Evolutionary conservation across 768 basidiomycete genomes (phyloP), one percentile per base, ranked within the genome.

Genomic region (Erythrobasidium yunnanense): DNA sequence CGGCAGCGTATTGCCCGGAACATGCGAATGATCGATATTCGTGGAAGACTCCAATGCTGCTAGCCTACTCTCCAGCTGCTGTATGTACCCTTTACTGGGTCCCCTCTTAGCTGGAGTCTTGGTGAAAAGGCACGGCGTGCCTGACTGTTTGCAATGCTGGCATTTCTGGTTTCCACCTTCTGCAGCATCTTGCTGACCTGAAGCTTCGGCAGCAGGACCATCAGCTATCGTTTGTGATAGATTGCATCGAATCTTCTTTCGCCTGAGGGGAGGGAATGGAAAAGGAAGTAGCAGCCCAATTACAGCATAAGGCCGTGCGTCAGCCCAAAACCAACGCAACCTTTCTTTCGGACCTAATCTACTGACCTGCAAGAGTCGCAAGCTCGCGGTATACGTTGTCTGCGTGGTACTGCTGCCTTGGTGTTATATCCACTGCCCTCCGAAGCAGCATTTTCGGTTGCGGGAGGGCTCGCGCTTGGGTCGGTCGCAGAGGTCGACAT

Each of bases 21-120:
- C 56, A 58, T 6, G 18, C 3, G 38, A n/a, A 25, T 4, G 15
- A 4, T 58, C 56, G 13, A 18, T 22, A 3, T 34, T 13, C 6
- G 52, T 49, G 3, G 60, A 29, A 7, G 60, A 63, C 25, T 63
- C 60, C 15, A 63, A 49, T 1, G 60, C 60, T 7, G 60, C 60
- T 4, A 63, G 47, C 2, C 60, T 6, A 25, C 17, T 25, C 25
- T 63, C 60, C 7, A 63, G 60, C 46, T 63, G 60, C 60, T 63
- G 60, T 5, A 63, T 63, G 49, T 63, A 63, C 20, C 60, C 60
- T 51, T 63, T 63, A 23, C 52, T 63, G 11, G 60, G 60, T 30
- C 60, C 60, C 4, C 60, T 29, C 38, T 63, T 63, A 11, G 60
- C 60, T 30, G 60, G 60, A 30, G 29, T 63, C 15, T 51, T 49